phyloP scores from a whole-genome alignment of 148 eudicot genomes.

The Talinum fruticosum region DNA sequence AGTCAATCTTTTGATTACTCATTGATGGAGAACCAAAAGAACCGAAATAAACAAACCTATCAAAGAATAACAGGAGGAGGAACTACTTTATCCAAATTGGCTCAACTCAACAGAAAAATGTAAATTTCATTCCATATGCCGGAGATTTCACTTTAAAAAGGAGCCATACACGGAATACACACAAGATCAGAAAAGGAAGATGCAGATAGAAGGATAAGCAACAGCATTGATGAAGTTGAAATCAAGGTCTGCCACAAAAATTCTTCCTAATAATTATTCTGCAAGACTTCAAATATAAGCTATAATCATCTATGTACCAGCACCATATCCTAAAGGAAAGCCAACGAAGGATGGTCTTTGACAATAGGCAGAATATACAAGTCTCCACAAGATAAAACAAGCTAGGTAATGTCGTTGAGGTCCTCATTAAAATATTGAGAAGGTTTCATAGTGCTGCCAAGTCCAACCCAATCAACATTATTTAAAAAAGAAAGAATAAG shows the following conservation, averaged over 20 bases:
- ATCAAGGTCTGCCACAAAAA: slow-evolving; percentile 22
- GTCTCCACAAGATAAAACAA: slow-evolving; percentile 23
- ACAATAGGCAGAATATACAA: slow-evolving; percentile 30
- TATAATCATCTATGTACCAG: slow-evolving; percentile 17
- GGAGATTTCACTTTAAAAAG: slow-evolving; percentile 10
- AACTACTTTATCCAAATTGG: slow-evolving; percentile 15
- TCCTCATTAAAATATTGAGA: slow-evolving; percentile 26
- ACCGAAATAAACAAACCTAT: neutral
- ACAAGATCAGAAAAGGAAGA: slow-evolving; percentile 20
- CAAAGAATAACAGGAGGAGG: slow-evolving; percentile 10
- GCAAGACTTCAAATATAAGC: slow-evolving; percentile 24
- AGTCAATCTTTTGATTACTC: slow-evolving; percentile 36
- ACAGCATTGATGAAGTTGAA: slow-evolving; percentile 28
- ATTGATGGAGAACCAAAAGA: slow-evolving; percentile 18
- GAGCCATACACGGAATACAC: slow-evolving; percentile 20
- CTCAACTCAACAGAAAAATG: neutral
- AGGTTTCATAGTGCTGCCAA: slow-evolving; percentile 35
- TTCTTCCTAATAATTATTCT: slow-evolving; percentile 19
- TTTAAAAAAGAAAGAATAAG: neutral
- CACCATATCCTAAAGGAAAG: slow-evolving; percentile 23
- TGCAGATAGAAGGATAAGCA: slow-evolving; percentile 24
- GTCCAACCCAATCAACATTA: slow-evolving; percentile 22
- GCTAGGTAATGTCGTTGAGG: slow-evolving; percentile 15
- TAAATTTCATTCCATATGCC: neutral
- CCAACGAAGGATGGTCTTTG: slow-evolving; percentile 25